Base-by-base conservation (phyloP, 345 rosid genomes). In the Fremontodendron californicum region DNA sequence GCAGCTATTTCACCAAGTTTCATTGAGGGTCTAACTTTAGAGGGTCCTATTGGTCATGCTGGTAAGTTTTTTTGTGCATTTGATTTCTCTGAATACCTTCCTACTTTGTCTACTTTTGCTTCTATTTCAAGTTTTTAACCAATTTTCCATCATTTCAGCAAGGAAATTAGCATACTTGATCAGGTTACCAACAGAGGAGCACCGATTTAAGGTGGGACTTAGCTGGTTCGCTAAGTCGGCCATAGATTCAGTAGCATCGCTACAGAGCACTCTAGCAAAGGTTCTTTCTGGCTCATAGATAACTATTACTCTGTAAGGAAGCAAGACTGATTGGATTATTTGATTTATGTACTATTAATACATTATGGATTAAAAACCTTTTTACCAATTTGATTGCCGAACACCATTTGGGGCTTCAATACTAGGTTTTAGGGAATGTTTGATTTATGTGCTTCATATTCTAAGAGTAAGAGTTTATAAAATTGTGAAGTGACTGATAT, bases 161-260 rank as follows among this genome's bases (percentile, higher is more conserved):
- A 89, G 99, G 82, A 95, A 95, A 82, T 10, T 92, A 52, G 97
- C 95, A 9, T 95, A 93, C 85, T 87, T 95, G 81, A 82, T 89
- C 33, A 86, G 99, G 78, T 85, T 95, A 77, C 99, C 98, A 1
- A 95, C 98, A 7, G 96, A 93, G 57, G 98, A 93, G 85, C 99
- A 95, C 84, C 85, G 97, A 74, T 27, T 93, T 42, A 95, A 90
- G 85, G 98, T 95, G 23, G 97, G 98, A 21, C 74, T 93, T 76
- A 95, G 98, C 85, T 95, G 99, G 99, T 86, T 93, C 64, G 79
- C 93, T 43, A 93, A 88, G 81, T 91, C 96, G 27, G 88, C 90
- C 35, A 80, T 93, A 76, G 97, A 95, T 77, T 88, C 96, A 45
- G 88, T 93, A 70, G 97, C 97, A 66, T 84, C 84, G 11, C 42